Evolutionary conservation across 495 filamentous ascomycete genomes (phyloP).

Genomic region (Hyphodiscus hymeniophilus): DNA sequence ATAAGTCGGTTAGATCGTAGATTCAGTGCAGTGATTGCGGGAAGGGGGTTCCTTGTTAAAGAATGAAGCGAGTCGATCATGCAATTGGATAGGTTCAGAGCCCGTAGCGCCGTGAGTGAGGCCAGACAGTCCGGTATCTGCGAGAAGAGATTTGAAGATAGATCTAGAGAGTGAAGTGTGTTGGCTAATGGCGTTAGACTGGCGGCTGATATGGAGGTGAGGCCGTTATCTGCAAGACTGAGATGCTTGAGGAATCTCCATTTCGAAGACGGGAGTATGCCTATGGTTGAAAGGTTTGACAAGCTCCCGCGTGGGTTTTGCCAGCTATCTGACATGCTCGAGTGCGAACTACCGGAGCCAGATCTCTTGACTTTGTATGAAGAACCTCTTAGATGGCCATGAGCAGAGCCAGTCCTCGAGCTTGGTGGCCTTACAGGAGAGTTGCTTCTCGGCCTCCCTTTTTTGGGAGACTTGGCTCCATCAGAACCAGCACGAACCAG

Average conservation of each 20-base stretch:
- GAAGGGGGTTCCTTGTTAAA: conserved; percentile 74
- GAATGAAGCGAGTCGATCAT: conserved; percentile 96
- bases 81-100: conserved; percentile 87
- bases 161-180: conserved; percentile 80
- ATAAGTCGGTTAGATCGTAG: conserved; percentile 80
- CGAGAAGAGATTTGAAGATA: conserved; percentile 84
- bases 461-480: conserved; percentile 23
- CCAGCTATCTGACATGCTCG: conserved; percentile 65
- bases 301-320: conserved; percentile 58
- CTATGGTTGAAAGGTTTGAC: conserved; percentile 58
- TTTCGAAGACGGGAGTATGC: conserved; percentile 69
- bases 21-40: conserved; percentile 89
- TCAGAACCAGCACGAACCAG: conserved; percentile 21
- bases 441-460: conserved; percentile 56
- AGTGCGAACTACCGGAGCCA: conserved; percentile 86
- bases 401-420: conserved; percentile 57
- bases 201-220: conserved; percentile 66
- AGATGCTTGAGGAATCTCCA: conserved; percentile 92
- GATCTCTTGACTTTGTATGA: conserved; percentile 70
- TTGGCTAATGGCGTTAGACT: conserved; percentile 76
- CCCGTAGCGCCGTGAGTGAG: conserved; percentile 69
- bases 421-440: conserved; percentile 71
- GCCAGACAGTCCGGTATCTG: conserved; percentile 87
- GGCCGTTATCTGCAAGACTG: conserved; percentile 81
- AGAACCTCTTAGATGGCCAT: conserved; percentile 44